Percentiles rank a stretch among this genome's conserved stretches.
phyloP scores from a whole-genome alignment of 1,139 yeast genomes.

The Pichia cactophila region DNA sequence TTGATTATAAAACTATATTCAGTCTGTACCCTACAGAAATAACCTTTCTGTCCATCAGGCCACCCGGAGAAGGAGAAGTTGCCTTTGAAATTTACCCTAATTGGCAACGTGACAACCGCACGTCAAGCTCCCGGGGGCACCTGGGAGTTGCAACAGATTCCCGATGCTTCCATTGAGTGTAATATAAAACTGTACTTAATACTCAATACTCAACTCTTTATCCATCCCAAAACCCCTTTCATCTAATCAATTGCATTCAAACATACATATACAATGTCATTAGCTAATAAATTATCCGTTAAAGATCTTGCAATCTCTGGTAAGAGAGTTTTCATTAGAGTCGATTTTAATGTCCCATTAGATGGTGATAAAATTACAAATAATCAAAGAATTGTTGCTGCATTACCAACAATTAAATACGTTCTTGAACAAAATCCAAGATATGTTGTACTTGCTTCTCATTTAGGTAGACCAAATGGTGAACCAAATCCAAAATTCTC shows the following conservation, averaged over 20 bases:
- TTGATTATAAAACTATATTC: background rate
- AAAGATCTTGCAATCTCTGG: slow-evolving; percentile 78
- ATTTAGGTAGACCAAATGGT: slow-evolving; percentile 97
- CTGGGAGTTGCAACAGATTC: background rate
- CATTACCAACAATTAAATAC: slow-evolving; percentile 91
- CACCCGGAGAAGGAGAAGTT: slow-evolving; percentile 7
- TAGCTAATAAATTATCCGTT: slow-evolving; percentile 85
- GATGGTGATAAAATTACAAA: slow-evolving; percentile 95
- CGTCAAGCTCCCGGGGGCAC: background rate
- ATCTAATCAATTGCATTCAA: background rate
- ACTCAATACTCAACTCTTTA: no score
- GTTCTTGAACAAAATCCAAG: slow-evolving; percentile 86
- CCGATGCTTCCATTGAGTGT: background rate
- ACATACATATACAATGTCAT: slow-evolving; percentile 48
- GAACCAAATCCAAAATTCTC: slow-evolving; percentile 77
- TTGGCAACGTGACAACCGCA: background rate
- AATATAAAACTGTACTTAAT: no score
- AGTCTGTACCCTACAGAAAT: background rate
- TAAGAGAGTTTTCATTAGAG: slow-evolving; percentile 19
- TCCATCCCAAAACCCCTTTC: background rate
- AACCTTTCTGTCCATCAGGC: slow-evolving; percentile 3
- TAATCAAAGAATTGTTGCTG: slow-evolving; percentile 98
- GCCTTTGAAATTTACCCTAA: no score
- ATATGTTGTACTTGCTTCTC: slow-evolving; percentile 86
- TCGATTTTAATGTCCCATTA: slow-evolving; percentile 81